Conservation (phyloP, 345 rosid species). For the Bruguiera sexangula region DNA sequence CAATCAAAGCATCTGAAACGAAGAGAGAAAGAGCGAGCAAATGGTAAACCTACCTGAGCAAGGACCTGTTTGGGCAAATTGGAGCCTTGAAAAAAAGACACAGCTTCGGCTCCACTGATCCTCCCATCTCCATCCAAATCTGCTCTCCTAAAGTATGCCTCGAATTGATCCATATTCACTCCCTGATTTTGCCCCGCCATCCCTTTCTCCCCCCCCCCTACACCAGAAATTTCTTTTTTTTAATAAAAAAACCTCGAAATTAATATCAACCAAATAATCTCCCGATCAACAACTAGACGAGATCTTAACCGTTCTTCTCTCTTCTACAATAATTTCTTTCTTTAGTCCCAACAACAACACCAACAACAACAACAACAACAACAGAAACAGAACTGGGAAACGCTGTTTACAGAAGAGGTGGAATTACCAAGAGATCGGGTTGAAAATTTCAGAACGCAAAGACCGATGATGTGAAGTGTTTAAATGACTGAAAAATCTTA, state of each 20-base stretch:
- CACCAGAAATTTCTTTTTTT: too few species aligned
- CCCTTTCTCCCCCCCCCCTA: not conserved
- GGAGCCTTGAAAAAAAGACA: slow-evolving; percentile 85
- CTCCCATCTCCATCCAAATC: slow-evolving; percentile 95
- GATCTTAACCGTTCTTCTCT: too few species aligned
- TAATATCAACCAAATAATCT: not conserved
- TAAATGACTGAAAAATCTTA: too few species aligned
- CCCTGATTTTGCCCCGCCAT: slow-evolving; percentile 50
- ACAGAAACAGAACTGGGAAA: too few species aligned
- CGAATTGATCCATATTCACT: slow-evolving; percentile 71
- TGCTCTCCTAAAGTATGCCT: slow-evolving; percentile 75
- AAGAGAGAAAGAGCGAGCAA: not conserved
- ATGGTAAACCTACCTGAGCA: slow-evolving; percentile 58
- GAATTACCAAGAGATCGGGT: too few species aligned
- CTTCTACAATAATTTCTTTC: too few species aligned
- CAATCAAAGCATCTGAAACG: not conserved
- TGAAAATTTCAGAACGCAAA: too few species aligned
- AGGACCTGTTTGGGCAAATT: slow-evolving; percentile 81
- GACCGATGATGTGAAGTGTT: too few species aligned
- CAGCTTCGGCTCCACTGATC: slow-evolving; percentile 94
- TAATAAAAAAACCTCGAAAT: not conserved
- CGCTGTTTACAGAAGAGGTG: too few species aligned
- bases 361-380: too few species aligned
- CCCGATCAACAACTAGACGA: too few species aligned
- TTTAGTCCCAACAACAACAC: too few species aligned